Percentiles rank a stretch among this genome's conserved stretches.
phyloP scores from a whole-genome alignment of 2,329 filamentous ascomycete genomes.

The Tolypocladium endophyticum region DNA sequence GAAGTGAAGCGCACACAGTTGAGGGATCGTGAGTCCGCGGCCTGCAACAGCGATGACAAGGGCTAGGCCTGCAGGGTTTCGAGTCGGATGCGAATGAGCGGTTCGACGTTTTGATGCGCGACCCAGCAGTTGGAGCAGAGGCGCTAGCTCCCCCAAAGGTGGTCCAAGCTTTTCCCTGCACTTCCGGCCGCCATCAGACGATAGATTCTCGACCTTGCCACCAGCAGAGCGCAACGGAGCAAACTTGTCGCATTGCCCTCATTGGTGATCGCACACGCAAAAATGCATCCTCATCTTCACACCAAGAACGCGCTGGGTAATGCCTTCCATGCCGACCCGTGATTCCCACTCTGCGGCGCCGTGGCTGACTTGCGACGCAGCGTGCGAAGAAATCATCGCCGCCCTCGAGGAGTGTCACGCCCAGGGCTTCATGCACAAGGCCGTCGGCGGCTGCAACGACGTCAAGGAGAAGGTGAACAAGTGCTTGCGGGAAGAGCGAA shows the following conservation, averaged over 20 bases:
- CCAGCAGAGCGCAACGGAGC: background rate
- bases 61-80: background rate
- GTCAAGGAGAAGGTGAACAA: conserved; percentile 75
- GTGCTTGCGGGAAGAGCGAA: conserved; percentile 72
- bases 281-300: conserved; percentile 95
- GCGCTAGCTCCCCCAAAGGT: conserved; percentile 3
- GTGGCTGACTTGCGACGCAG: conserved; percentile 36
- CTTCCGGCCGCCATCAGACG: conserved; percentile 1
- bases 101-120: background rate
- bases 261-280: conserved; percentile 13
- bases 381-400: conserved; percentile 88
- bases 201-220: background rate
- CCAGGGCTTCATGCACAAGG: conserved; percentile 84
- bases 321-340: background rate
- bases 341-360: background rate
- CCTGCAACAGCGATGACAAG: background rate
- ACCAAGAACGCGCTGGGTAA: conserved; percentile 83
- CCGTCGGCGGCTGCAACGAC: conserved; percentile 79
- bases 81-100: background rate
- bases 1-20: background rate
- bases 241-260: background rate
- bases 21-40: background rate
- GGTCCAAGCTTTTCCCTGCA: conserved; percentile 19
- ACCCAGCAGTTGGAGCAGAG: background rate
- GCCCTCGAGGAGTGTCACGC: conserved; percentile 94